phyloP scores from a whole-genome alignment of 306 rosid species.

The Prunus campanulata region DNA sequence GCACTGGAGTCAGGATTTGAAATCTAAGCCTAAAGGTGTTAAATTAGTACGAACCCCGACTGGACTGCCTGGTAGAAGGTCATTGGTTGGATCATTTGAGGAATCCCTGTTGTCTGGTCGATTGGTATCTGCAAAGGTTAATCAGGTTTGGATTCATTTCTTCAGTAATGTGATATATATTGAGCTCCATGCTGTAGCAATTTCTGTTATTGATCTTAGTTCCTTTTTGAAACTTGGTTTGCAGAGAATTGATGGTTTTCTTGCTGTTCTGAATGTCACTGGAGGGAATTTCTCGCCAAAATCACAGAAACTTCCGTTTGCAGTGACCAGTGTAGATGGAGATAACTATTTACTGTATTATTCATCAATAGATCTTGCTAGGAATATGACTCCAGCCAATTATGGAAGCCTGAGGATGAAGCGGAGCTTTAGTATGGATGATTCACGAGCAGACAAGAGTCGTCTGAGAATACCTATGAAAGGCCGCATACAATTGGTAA shows the following conservation, averaged over 20 bases:
- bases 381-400: slow-evolving; percentile 43
- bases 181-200: slow-evolving; percentile 12
- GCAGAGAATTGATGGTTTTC: slow-evolving; percentile 88
- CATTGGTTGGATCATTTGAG: slow-evolving; percentile 85
- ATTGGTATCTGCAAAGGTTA: slow-evolving; percentile 49
- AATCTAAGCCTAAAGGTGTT: slow-evolving; percentile 38
- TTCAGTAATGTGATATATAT: slow-evolving; percentile 17
- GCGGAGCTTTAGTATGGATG: slow-evolving; percentile 58
- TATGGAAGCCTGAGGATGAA: slow-evolving; percentile 53
- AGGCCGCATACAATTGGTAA: slow-evolving; percentile 79
- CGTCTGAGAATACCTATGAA: slow-evolving; percentile 68
- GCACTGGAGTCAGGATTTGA: slow-evolving; percentile 34
- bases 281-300: slow-evolving; percentile 75
- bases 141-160: slow-evolving; percentile 46
- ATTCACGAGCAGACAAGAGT: slow-evolving; percentile 47
- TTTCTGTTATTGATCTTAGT: neutral
- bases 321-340: slow-evolving; percentile 77
- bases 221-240: slow-evolving; percentile 5
- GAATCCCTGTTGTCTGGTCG: slow-evolving; percentile 83
- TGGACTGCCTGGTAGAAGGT: slow-evolving; percentile 54
- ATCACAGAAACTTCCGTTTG: slow-evolving; percentile 73
- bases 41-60: slow-evolving; percentile 31
- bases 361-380: slow-evolving; percentile 59
- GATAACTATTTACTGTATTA: slow-evolving; percentile 66
- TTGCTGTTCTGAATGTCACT: slow-evolving; percentile 68